Base-by-base conservation (phyloP, 257 asterid species). In the Solanum chiquidenum region DNA sequence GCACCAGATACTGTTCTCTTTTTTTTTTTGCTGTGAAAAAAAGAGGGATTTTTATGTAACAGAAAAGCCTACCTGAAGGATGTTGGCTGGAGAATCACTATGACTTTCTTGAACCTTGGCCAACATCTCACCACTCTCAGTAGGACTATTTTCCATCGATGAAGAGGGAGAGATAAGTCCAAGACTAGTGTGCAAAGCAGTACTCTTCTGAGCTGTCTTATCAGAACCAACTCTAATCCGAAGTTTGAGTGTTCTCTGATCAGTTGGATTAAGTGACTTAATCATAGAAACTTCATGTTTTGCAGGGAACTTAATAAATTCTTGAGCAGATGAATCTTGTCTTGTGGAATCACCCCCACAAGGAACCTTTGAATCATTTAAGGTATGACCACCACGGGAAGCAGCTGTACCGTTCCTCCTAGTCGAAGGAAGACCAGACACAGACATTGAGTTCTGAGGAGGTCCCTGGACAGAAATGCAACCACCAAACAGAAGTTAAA, bases 141-240 rank as follows among this genome's bases (percentile, higher is more conserved):
- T 94, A 66, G 92, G 93, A 90, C 96, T 92, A 90, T 92, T 90
- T 34, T 91, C 98, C 90, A 86, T 90, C 2, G 99, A 97, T 42
- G 98, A 94, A 90, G 97, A 95, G 68, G 98, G 98, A 76, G 98
- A 93, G 11, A 91, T 92, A 89, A 97, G 96, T 86, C 99, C 99
- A 87, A 97, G 95, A 90, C 92, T 92, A 69, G 90, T 92, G 89
- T 90, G 91, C 87, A 95, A 91, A 86, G 93, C 97, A 88, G 94
- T 96, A 92, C 93, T 95, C 86, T 91, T 92, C n/a, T 90, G 93
- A 83, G 92, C 92, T 77, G 87, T 88, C 91, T 89, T 91, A 74
- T 93, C 96, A 29, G 96, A 92, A 86, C 95, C 95, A 76, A 95
- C 92, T 92, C 93, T 97, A 86, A 97, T 92, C 76, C 98, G 96